Evolutionary conservation across 306 rosid genomes (phyloP).

Genomic region (Fragaria vesca): DNA sequence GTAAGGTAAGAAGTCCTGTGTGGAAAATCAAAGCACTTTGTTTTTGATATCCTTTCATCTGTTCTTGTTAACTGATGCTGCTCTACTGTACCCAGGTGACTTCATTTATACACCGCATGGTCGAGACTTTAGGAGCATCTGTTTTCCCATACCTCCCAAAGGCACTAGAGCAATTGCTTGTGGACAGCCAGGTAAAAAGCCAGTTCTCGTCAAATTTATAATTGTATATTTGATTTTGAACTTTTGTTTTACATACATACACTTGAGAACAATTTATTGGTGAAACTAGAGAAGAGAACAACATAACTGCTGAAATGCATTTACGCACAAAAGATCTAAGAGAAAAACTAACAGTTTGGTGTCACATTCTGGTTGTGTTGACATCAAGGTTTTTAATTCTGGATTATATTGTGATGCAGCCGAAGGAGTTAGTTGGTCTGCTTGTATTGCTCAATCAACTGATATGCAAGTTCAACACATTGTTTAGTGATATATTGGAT

Average conservation of each 20-base stretch:
- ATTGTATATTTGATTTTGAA: not conserved
- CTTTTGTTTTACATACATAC: conserved; percentile 3
- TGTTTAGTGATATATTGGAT: conserved; percentile 70
- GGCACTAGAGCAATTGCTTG: conserved; percentile 87
- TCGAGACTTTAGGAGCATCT: conserved; percentile 81
- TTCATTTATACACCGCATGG: conserved; percentile 97
- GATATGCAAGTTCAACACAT: conserved; percentile 84
- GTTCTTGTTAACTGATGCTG: conserved; percentile 27
- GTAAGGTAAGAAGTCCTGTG: conserved; percentile 48
- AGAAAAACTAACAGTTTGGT: not conserved
- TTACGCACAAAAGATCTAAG: not conserved
- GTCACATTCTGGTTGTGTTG: not conserved
- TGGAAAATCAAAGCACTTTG: conserved; percentile 7
- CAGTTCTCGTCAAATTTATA: conserved; percentile 1
- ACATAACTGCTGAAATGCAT: not conserved
- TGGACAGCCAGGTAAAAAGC: conserved; percentile 70
- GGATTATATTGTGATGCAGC: conserved; percentile 53
- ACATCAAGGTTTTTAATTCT: conserved; percentile 1
- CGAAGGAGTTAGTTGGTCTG: conserved; percentile 79
- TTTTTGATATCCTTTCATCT: conserved; percentile 12
- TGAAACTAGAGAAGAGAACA: not conserved
- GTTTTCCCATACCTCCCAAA: conserved; percentile 92
- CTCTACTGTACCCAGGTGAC: conserved; percentile 58
- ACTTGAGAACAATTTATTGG: conserved; percentile 3
- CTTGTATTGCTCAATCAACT: conserved; percentile 85